Evolutionary conservation across 1,284 basidiomycete species (phyloP).

Genomic region (Neolentinus lepideus): DNA sequence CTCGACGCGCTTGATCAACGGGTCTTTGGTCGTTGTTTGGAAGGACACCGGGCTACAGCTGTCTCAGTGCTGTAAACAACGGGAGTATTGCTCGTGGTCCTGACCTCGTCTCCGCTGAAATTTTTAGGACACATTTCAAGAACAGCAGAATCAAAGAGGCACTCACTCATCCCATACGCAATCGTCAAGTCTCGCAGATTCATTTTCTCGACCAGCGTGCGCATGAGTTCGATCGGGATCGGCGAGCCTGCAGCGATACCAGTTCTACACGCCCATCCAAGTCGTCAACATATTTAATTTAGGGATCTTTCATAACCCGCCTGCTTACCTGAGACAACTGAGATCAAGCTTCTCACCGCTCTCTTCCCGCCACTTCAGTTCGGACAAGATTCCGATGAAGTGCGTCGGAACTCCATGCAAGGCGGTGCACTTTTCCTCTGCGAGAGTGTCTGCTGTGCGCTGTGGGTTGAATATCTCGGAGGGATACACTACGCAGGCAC

Average conservation of each 20-base stretch:
- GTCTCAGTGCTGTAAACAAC: background rate
- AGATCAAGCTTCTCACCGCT: constrained; percentile 41
- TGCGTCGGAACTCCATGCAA: constrained; percentile 84
- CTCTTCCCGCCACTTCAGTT: constrained; percentile 47
- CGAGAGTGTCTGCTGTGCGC: constrained; percentile 59
- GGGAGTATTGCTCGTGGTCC: background rate
- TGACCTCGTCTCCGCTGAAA: constrained; percentile 29
- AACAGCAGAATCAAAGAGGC: background rate
- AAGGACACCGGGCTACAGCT: constrained; percentile 68
- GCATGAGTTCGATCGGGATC: constrained; percentile 77
- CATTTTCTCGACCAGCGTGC: constrained; percentile 54
- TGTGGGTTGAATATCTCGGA: constrained; percentile 58
- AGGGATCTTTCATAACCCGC: background rate
- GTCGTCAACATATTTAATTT: background rate
- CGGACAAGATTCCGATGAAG: constrained; percentile 67
- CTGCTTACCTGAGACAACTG: constrained; percentile 42
- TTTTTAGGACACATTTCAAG: background rate
- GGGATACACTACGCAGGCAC: constrained; percentile 69
- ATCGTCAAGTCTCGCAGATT: constrained; percentile 68
- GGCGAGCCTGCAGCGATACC: constrained; percentile 78
- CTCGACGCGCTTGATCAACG: constrained; percentile 67
- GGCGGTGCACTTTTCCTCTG: constrained; percentile 64
- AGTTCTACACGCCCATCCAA: constrained; percentile 35
- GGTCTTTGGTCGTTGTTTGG: constrained; percentile 63
- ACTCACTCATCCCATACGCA: constrained; percentile 79